Evolutionary conservation across 1,284 basidiomycete genomes (phyloP), one percentile per base, ranked within the genome.

Genomic region (Caloboletus firmus): DNA sequence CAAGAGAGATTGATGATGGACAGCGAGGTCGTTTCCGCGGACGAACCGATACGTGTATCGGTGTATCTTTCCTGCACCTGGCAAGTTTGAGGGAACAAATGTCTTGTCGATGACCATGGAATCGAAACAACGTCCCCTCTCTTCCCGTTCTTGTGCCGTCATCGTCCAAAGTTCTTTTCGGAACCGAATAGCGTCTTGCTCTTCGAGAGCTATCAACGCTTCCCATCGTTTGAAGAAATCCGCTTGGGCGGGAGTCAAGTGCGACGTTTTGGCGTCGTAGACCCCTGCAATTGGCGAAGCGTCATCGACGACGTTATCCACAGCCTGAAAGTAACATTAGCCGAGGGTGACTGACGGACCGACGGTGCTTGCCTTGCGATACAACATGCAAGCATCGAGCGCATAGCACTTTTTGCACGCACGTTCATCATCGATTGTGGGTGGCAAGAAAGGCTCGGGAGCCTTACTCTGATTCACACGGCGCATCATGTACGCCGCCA

Each of bases 121-220:
- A 45, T 81, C 78, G 63, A 96, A 91, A 63, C 93, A 94, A 56
- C 92, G 77, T 1, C 95, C 95, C 45, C 79, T 81, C 51, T 76
- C 79, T 68, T 95, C 91, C 43, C 97, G 82, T 61, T 93, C 86
- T 4, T 72, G 74, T 0, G 93, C 92, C 7, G 83, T 81, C 81
- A 97, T 84, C 0, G 92, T 96, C 96, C 96, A 99, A 9, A 99
- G 78, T 66, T 99, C 95, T 58, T 91, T 91, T 60, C 87, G 84
- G 72, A 93, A 91, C 15, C 89, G 81, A 12, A 87, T 74, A 11
- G 91, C 77, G 61, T 97, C 95, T 55, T 87, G 85, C 67, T 99
- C 97, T 69, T 99, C 97, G 18, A 95, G 74, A 1, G 90, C 80
- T 51, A 99, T 79, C 11, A 98, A 78, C 0, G 79, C 77, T 66